Evolutionary conservation across 2,329 filamentous ascomycete species (phyloP), one percentile per base, ranked within the genome.

Genomic region (Colletotrichum tropicale): DNA sequence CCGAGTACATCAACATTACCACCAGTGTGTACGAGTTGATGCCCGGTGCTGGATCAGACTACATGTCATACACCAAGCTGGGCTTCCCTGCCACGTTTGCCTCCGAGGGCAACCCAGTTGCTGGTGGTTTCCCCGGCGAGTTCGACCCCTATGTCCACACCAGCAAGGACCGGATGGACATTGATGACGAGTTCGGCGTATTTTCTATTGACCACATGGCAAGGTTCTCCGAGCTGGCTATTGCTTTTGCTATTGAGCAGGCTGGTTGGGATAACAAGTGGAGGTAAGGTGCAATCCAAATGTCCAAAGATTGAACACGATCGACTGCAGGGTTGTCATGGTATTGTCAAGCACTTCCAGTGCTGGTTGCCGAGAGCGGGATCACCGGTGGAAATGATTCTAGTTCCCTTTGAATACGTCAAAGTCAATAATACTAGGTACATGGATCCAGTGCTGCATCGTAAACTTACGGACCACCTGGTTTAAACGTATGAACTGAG

Each of bases 161-260:
- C 0, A 76, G 78, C 21, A 82, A 81, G n/a, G 85, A 86, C 66
- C 85, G 81, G 3, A 83, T 86, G 79, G 80, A 82, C 28, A 77
- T 86, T 8, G 80, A 86, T 36, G 84, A 86, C 36, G 81, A 85
- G 32, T 80, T 71, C 6, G 85, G 85, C 2, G 77, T 80, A 21
- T 86, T 86, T 72, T 86, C 85, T 3, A 71, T 86, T 18, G 82
- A 86, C 12, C 84, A 86, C 43, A 85, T 85, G 84, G 84, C 84
- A 4, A 80, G 83, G n/a, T 86, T 86, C 75, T 82, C 83, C 0
- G 84, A 85, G 77, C 80, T 86, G 69, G 84, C 84, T 0, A 83
- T 86, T 62, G 84, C 84, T 2, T 86, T 84, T 77, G 81, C 83
- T 2, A 78, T 86, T 15, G 84, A 86, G 74, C 84, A 86, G 78